Evolutionary conservation across 805 yeast species (phyloP), one percentile per base, ranked within the genome.

Genomic region (Naumovozyma dairenensis): DNA sequence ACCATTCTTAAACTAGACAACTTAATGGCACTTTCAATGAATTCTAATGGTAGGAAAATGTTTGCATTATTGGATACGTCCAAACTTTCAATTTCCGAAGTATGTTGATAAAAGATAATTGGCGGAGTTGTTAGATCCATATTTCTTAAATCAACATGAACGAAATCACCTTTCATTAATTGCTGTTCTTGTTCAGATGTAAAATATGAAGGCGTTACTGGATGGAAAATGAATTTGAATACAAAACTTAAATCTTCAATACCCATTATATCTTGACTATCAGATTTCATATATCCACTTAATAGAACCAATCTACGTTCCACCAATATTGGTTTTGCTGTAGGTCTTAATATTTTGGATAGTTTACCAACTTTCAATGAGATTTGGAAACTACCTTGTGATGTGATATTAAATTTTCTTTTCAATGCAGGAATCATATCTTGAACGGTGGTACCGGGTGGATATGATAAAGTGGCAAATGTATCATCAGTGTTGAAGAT

Each of bases 51-150:
- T 21, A 87, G 63, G 38, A 77, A 74, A 34, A 89, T 78, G 13
- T 93, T 80, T 4, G 95, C 94, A 53, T 87, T 87, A 42, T 80
- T 74, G 2, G 93, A 80, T 6, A 85, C 84, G 55, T 87, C 89
- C 40, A 87, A 65, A 40, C 77, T 69, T 45, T 80, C 81, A 37
- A 87, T 84, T 41, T 83, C 89, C 36, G 78, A 71, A 1, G 94
- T 82, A 39, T 75, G 82, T 45, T 75, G 81, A 52, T 80, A 85
- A 42, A 87, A 72, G 19, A 80, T 69, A 34, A 84, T 80, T 0
- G 96, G 96, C 6, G 89, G 81, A 14, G 84, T 83, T 41, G 83
- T 84, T 36, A 87, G 63, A 45, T 80, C 78, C 63, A 80, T 69
- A 35, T 80, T 73, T 25, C 77, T 71, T 40, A 86, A 66, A 52